phyloP scores from a whole-genome alignment of 2,329 filamentous ascomycete genomes.

The Arthrobotrys conoides region DNA sequence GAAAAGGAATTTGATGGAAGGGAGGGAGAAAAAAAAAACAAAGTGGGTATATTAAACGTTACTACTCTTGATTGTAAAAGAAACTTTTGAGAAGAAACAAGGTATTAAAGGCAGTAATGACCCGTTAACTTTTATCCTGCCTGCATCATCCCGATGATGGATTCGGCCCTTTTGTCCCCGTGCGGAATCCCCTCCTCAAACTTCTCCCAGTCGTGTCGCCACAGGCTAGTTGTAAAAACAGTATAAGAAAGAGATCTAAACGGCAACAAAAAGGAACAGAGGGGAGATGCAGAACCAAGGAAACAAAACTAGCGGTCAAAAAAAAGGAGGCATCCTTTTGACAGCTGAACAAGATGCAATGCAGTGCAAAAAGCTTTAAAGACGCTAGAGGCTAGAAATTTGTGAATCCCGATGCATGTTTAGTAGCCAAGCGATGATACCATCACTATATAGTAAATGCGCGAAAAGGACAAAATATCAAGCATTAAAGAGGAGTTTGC shows the following conservation, averaged over 20 bases:
- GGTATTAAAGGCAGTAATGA: conserved; percentile 49
- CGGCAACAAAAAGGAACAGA: conserved; percentile 50
- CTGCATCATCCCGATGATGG: conserved; percentile 57
- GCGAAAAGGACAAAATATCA: conserved; percentile 30
- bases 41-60: conserved; percentile 61
- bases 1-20: conserved; percentile 1
- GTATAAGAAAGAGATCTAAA: conserved; percentile 59
- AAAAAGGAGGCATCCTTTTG: conserved; percentile 22
- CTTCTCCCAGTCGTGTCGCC: conserved; percentile 60
- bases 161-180: conserved; percentile 56
- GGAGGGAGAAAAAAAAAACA: conserved; percentile 9
- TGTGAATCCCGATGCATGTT: conserved; percentile 45
- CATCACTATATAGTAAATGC: conserved; percentile 29
- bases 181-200: conserved; percentile 46
- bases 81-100: conserved; percentile 49
- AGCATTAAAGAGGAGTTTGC: conserved; percentile 58
- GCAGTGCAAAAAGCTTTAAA: conserved; percentile 25
- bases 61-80: conserved; percentile 56
- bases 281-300: conserved; percentile 42
- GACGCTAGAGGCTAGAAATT: conserved; percentile 14
- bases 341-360: conserved; percentile 42
- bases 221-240: conserved; percentile 59
- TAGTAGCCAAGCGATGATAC: conserved; percentile 54
- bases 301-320: conserved; percentile 35
- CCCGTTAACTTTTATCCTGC: conserved; percentile 60